phyloP scores from a whole-genome alignment of 2,329 filamentous ascomycete genomes.

The Corynespora cassiicola region DNA sequence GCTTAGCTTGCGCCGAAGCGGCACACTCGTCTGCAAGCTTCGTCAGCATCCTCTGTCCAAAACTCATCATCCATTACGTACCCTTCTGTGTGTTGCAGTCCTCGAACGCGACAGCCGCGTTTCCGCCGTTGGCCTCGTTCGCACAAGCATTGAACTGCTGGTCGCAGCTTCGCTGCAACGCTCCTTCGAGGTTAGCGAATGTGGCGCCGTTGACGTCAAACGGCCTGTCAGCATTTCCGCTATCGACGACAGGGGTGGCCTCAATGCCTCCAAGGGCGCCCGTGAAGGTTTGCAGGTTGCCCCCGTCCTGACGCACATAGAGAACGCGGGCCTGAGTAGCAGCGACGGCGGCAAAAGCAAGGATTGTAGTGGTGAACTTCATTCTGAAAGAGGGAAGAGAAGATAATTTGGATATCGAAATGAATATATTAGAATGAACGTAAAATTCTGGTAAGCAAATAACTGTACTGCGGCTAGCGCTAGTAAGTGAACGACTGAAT shows the following conservation, averaged over 20 bases:
- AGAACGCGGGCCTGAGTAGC: conserved; percentile 25
- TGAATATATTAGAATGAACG: conserved; percentile 2
- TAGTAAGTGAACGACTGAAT: conserved; percentile 21
- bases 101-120: conserved; percentile 48
- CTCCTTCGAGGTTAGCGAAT: conserved; percentile 63
- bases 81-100: conserved; percentile 65
- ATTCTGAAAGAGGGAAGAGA: conserved; percentile 19
- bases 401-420: conserved; percentile 7
- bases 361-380: conserved; percentile 27
- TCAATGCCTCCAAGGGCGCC: conserved; percentile 60
- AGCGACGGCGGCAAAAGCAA: conserved; percentile 23
- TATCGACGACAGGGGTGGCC: conserved; percentile 59
- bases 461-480: conserved; percentile 30
- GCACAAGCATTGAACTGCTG: conserved; percentile 69
- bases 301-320: conserved; percentile 26
- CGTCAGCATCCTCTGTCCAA: no score
- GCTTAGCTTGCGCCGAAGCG: no score
- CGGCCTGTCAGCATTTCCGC: conserved; percentile 56
- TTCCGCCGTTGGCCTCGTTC: conserved; percentile 62
- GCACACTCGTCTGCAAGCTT: no score
- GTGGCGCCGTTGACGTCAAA: conserved; percentile 38
- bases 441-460: no score
- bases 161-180: conserved; percentile 67
- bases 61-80: no score
- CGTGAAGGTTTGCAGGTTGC: conserved; percentile 46